A percentile compares a stretch with the other conserved stretches of the same genome.
phyloP scores from a whole-genome alignment of 305 asterid species.

The Solanum chacoense region DNA sequence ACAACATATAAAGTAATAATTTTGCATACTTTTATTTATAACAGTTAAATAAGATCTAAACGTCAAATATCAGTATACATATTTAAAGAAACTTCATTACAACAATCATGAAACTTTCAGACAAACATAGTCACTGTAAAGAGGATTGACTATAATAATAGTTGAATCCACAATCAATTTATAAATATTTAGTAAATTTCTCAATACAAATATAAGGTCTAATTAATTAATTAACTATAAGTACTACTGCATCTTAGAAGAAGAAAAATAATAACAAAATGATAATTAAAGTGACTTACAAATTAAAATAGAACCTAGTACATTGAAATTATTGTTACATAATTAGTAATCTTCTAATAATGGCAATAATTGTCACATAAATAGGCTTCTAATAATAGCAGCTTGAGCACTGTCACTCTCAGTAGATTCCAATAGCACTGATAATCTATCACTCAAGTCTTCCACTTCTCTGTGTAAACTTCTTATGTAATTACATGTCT shows the following conservation, averaged over 20 bases:
- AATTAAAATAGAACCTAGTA: not conserved
- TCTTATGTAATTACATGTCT: constrained; percentile 83
- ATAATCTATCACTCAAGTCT: constrained; percentile 62
- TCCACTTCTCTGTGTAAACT: constrained; percentile 82
- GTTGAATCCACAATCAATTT: not conserved
- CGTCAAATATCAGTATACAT: not conserved
- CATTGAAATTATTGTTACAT: constrained; percentile 15
- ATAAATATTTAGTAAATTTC: not conserved
- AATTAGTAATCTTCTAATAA: constrained; percentile 2
- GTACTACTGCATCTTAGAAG: not conserved
- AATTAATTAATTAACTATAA: not conserved
- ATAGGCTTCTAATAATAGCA: constrained; percentile 77
- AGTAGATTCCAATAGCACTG: constrained; percentile 63
- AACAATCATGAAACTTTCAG: not conserved
- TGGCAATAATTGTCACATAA: constrained; percentile 26
- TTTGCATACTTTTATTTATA: not conserved
- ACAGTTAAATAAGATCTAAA: not conserved
- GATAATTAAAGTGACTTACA: not conserved
- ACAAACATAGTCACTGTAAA: not conserved
- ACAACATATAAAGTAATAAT: too few species aligned
- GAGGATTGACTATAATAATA: not conserved
- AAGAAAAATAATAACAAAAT: not conserved
- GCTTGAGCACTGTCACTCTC: constrained; percentile 74
- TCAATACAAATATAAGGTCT: not conserved
- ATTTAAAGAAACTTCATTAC: not conserved